Conservation (phyloP, 495 filamentous ascomycete genomes). For the Sporormia fimetaria region DNA sequence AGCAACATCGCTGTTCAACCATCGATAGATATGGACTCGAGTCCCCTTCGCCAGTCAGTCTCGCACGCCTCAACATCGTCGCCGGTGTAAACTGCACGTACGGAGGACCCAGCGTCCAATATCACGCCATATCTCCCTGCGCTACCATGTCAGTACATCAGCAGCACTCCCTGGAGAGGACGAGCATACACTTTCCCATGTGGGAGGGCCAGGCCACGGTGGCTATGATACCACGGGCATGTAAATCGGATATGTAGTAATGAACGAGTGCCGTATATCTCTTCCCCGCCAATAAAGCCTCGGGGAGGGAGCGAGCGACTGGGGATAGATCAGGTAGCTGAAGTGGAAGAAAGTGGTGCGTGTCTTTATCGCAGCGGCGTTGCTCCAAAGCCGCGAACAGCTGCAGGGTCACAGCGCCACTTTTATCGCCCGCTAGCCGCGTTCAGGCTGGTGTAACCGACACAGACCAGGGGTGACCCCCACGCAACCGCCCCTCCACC, state of each 20-base stretch:
- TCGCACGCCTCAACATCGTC: neutral
- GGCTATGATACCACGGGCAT: constrained; percentile 13
- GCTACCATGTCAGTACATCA: constrained; percentile 6
- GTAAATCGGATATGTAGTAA: neutral
- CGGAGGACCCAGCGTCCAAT: constrained; percentile 59
- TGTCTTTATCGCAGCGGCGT: no score
- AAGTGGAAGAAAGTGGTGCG: no score
- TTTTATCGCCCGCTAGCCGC: no score
- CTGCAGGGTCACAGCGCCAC: no score
- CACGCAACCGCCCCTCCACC: no score
- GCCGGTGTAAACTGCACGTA: constrained; percentile 29
- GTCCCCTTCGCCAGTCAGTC: constrained; percentile 49
- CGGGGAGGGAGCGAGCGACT: no score
- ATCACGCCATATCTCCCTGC: constrained; percentile 53
- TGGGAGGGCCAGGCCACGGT: constrained; percentile 11
- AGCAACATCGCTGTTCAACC: constrained; percentile 65
- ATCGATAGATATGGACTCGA: constrained; percentile 84
- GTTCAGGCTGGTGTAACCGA: no score
- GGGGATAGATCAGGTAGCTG: no score
- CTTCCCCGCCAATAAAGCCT: no score
- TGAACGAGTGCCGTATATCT: neutral
- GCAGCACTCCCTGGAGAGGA: no score
- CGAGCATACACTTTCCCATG: constrained; percentile 30
- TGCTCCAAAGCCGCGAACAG: no score
- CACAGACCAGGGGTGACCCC: no score